Conservation (phyloP, 192 early-diverging fungal genomes). For the Backusella parvicylindrica region DNA sequence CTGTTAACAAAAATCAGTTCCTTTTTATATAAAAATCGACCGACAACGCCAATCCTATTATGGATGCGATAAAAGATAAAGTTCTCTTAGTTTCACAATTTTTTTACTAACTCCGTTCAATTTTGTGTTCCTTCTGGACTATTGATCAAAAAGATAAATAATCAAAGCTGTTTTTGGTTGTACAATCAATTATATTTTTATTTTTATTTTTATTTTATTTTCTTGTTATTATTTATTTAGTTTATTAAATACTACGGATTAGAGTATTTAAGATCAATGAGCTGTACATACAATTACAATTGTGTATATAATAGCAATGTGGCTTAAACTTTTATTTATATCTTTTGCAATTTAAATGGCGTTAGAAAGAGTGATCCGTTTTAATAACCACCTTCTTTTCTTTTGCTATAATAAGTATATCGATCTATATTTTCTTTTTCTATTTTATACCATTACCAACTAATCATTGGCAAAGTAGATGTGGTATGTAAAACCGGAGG, state of each 20-base stretch:
- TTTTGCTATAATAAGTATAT: background rate
- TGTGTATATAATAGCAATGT: background rate
- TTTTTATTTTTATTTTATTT: background rate
- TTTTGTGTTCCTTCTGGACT: background rate
- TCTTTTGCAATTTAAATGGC: background rate
- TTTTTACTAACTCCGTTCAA: background rate
- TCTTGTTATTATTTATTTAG: background rate
- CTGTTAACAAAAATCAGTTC: background rate
- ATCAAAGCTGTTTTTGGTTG: background rate
- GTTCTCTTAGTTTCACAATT: background rate
- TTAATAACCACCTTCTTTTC: background rate
- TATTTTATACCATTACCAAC: background rate
- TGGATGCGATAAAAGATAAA: background rate
- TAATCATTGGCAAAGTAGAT: background rate
- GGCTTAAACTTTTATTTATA: background rate
- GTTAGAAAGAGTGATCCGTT: background rate
- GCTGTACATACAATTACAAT: background rate
- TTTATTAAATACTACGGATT: background rate
- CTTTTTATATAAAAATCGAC: conserved; percentile 1
- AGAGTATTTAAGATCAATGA: background rate
- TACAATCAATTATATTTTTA: background rate
- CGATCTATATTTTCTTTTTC: background rate
- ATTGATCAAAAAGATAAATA: conserved; percentile 8
- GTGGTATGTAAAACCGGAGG: background rate
- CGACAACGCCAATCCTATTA: background rate